Base-by-base conservation (phyloP, 768 basidiomycete species). In the Rhodotorula babjevae region DNA sequence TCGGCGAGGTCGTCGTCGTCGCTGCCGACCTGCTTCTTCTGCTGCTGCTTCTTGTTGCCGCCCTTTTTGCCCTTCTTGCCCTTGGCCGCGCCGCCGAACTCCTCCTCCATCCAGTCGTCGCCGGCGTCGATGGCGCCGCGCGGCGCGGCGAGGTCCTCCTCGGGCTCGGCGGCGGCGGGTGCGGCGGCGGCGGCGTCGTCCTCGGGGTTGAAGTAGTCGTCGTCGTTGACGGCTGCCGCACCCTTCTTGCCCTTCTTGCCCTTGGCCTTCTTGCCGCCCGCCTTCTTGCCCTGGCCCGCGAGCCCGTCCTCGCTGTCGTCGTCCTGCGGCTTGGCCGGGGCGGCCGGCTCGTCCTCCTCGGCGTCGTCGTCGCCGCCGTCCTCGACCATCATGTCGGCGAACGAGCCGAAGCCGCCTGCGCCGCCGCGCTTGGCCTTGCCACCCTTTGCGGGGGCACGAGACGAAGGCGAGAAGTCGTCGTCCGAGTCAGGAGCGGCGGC, bases 101-200 rank as follows among this genome's bases (percentile, higher is more conserved):
- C 89, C 72, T 87, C 88, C 77, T 90, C 88, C 31, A 88, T 87
- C 73, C 88, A 83, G 77, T 89, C 88, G 57, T 90, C 89, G 29
- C 86, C 86, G 62, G 86, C 84, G 67, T 87, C 84, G 27, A 85
- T 65, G 4, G 58, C 65, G 7, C 63, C 63, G 25, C 69, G 47
- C 47, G 74, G 65, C 10, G 69, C 69, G 23, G 62, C 59, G n/a
- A 50, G 46, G 16, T 67, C 80, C 18, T 85, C 82, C 47, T 69
- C 31, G 23, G 14, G 27, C n/a, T 44, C 44, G 36, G 18, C 59
- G 23, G 19, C 33, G 9, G 49, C 50, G 23, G 50, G 23, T 9
- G 50, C 50, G 25, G 50, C 50, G 33, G 58, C 40, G 25, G 59
- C 44, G 16, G 63, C 57, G 33, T 42, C 62, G 31, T 61, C 50